A percentile compares a stretch with the other conserved stretches of the same genome.
Evolutionary conservation across 305 asterid genomes (phyloP).

Genomic region (Solanum chacoense): DNA sequence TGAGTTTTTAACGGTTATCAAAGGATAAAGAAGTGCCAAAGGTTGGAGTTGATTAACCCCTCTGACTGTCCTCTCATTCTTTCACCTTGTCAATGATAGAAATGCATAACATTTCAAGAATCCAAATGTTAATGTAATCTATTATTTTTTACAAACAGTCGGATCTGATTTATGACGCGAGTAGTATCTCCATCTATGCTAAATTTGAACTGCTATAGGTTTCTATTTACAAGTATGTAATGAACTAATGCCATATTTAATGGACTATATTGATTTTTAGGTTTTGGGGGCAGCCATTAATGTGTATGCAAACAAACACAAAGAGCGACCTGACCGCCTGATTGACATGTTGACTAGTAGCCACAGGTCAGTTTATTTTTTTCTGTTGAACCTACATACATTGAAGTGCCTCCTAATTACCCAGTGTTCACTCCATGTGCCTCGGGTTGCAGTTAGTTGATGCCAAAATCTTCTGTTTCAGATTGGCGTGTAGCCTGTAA

Average conservation of each 20-base stretch:
- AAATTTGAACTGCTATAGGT: background rate
- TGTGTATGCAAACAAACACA: conserved; percentile 94
- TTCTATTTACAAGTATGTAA: background rate
- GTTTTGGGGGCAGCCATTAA: conserved; percentile 97
- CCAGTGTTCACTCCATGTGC: background rate
- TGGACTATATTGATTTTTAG: conserved; percentile 19
- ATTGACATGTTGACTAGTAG: conserved; percentile 96
- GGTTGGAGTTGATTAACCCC: background rate
- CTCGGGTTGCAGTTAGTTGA: background rate
- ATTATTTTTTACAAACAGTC: background rate
- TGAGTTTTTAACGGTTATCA: background rate
- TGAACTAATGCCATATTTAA: background rate
- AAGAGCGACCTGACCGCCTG: conserved; percentile 98
- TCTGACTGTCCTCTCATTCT: background rate
- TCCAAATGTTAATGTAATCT: background rate
- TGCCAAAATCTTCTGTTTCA: background rate
- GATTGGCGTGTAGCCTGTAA: background rate
- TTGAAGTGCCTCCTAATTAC: background rate
- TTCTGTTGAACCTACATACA: background rate
- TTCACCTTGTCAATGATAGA: background rate
- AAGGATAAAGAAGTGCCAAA: background rate
- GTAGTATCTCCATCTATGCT: background rate
- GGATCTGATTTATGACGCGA: background rate
- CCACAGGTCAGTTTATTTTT: conserved; percentile 46
- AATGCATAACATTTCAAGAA: background rate